phyloP scores from a whole-genome alignment of 768 basidiomycete genomes.

The Podaxis sp. region DNA sequence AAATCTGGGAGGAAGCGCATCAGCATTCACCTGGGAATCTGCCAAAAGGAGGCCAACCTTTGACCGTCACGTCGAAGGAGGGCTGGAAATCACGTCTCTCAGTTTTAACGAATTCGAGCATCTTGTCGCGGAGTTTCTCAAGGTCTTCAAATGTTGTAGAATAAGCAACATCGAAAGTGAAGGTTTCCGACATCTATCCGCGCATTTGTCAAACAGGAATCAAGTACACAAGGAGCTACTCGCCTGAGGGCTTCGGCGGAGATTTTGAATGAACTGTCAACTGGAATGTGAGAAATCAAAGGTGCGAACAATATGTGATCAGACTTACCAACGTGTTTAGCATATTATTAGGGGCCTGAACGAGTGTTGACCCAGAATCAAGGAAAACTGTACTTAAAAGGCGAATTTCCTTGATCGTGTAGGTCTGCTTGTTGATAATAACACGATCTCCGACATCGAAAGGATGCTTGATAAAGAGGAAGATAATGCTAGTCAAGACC shows the following conservation, averaged over 20 bases:
- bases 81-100: slow-evolving; percentile 76
- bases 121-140: slow-evolving; percentile 67
- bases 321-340: slow-evolving; percentile 49
- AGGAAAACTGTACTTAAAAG: slow-evolving; percentile 75
- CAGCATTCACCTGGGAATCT: slow-evolving; percentile 1
- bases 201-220: background rate
- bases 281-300: background rate
- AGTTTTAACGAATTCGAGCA: slow-evolving; percentile 71
- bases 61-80: slow-evolving; percentile 66
- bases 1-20: slow-evolving; percentile 45
- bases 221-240: slow-evolving; percentile 11
- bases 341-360: slow-evolving; percentile 70
- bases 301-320: background rate
- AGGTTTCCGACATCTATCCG: slow-evolving; percentile 68
- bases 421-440: slow-evolving; percentile 43
- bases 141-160: slow-evolving; percentile 78
- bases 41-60: slow-evolving; percentile 39
- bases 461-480: slow-evolving; percentile 85
- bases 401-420: slow-evolving; percentile 85
- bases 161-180: slow-evolving; percentile 78
- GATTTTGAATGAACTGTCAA: slow-evolving; percentile 61
- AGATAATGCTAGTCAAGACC: slow-evolving; percentile 82
- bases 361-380: slow-evolving; percentile 50
- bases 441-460: slow-evolving; percentile 82
- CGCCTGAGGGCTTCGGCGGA: slow-evolving; percentile 67